Evolutionary conservation across 345 rosid genomes (phyloP).

Genomic region (Hibiscus syriacus): DNA sequence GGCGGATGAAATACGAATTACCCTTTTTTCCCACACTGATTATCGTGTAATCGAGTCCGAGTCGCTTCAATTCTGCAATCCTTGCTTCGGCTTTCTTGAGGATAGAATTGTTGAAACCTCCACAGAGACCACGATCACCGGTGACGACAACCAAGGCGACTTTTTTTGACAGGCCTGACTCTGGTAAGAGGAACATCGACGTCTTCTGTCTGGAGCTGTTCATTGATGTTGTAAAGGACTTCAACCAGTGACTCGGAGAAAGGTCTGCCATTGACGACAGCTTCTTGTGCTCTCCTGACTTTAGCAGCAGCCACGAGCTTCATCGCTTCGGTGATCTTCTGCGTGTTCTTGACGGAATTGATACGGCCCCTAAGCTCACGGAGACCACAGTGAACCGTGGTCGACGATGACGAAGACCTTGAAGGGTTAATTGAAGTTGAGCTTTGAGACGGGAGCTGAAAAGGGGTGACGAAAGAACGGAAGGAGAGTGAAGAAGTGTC

Average conservation of each 20-base stretch:
- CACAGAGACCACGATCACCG: slow-evolving; percentile 89
- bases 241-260: slow-evolving; percentile 90
- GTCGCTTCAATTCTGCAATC: slow-evolving; percentile 54
- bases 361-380: slow-evolving; percentile 77
- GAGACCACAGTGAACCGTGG: slow-evolving; percentile 63
- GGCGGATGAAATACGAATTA: slow-evolving; percentile 56
- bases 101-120: slow-evolving; percentile 61
- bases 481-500: slow-evolving; percentile 70
- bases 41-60: slow-evolving; percentile 56
- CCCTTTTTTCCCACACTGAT: slow-evolving; percentile 92
- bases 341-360: slow-evolving; percentile 80
- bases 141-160: slow-evolving; percentile 88
- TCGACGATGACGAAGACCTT: slow-evolving; percentile 34
- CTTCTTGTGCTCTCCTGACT: slow-evolving; percentile 96
- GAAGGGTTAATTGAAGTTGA: slow-evolving; percentile 28
- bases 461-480: slow-evolving; percentile 53
- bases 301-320: slow-evolving; percentile 96
- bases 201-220: slow-evolving; percentile 84
- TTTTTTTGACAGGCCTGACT: slow-evolving; percentile 81
- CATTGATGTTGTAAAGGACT: slow-evolving; percentile 91
- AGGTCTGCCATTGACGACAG: slow-evolving; percentile 81
- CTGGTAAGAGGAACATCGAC: slow-evolving; percentile 74
- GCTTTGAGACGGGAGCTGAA: slow-evolving; percentile 42
- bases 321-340: slow-evolving; percentile 98
- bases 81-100: slow-evolving; percentile 78